phyloP scores from a whole-genome alignment of 495 filamentous ascomycete genomes.

The Staphylotrichum longicolle region DNA sequence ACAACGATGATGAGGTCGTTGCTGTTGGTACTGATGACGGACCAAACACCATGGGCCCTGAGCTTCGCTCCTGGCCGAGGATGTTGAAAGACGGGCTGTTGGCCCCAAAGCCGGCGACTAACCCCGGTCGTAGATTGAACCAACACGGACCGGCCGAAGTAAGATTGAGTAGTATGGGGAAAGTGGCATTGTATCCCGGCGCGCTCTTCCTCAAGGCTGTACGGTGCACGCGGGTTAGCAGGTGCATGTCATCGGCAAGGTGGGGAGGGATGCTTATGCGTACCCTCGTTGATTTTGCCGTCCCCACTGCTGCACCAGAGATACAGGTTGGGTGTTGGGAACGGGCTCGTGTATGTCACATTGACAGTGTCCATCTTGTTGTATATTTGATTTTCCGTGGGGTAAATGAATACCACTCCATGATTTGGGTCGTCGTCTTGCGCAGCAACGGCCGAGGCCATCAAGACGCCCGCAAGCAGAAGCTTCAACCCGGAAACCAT shows the following conservation, averaged over 20 bases:
- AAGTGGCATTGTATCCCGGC: conserved; percentile 8
- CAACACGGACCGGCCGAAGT: conserved; percentile 11
- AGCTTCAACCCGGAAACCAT: no score
- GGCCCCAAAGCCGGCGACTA: conserved; percentile 8
- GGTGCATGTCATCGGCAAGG: no score
- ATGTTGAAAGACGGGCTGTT: conserved; percentile 11
- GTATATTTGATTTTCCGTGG: conserved; percentile 12
- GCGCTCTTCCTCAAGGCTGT: conserved; percentile 3
- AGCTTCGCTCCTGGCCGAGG: conserved; percentile 12
- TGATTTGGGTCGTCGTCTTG: neutral
- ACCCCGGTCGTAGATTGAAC: conserved; percentile 16
- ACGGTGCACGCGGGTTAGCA: no score
- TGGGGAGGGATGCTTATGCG: no score
- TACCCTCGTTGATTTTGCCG: neutral
- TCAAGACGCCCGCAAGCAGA: neutral
- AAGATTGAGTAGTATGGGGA: conserved; percentile 14
- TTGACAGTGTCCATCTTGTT: conserved; percentile 18
- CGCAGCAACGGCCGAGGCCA: neutral
- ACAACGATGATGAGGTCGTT: no score
- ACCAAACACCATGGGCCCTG: conserved; percentile 7
- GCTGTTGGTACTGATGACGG: neutral
- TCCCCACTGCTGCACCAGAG: neutral
- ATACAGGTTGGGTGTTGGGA: conserved; percentile 14
- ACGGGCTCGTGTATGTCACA: conserved; percentile 19
- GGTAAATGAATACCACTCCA: conserved; percentile 16